Conservation (phyloP, 2,329 filamentous ascomycete species). For the Plenodomus lindquistii region DNA sequence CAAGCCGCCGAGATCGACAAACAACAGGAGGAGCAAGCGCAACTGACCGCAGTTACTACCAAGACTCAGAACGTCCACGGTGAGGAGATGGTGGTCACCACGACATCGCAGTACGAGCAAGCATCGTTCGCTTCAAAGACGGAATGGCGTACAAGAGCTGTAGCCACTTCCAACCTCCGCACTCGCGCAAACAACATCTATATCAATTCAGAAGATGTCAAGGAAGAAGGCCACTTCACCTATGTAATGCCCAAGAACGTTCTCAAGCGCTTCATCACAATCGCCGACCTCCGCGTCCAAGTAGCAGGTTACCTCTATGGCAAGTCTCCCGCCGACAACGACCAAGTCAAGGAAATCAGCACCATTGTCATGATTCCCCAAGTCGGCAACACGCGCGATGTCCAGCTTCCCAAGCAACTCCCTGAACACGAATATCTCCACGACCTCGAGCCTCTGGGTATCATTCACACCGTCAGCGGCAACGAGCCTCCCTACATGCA, state of each 20-base stretch:
- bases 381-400: conserved; percentile 88
- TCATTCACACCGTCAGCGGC: conserved; percentile 94
- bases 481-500: conserved; percentile 98
- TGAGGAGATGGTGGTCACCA: conserved; percentile 97
- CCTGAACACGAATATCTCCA: conserved; percentile 91
- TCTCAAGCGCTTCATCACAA: conserved; percentile 96
- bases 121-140: conserved; percentile 98
- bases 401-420: conserved; percentile 85
- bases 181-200: conserved; percentile 98
- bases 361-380: conserved; percentile 98
- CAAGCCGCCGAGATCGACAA: conserved; percentile 99
- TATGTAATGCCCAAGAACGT: conserved; percentile 99
- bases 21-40: conserved; percentile 95
- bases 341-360: conserved; percentile 94
- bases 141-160: conserved; percentile 95
- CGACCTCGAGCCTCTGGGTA: conserved; percentile 83
- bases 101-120: conserved; percentile 96
- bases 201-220: conserved; percentile 92
- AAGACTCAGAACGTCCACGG: conserved; percentile 97
- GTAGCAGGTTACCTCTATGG: conserved; percentile 96
- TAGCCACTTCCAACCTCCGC: conserved; percentile 92
- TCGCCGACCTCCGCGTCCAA: conserved; percentile 93
- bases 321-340: conserved; percentile 87
- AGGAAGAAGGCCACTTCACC: conserved; percentile 83
- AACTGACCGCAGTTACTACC: conserved; percentile 94